Evolutionary conservation across 2,329 filamentous ascomycete genomes (phyloP).

Genomic region (Venturia pyrina): DNA sequence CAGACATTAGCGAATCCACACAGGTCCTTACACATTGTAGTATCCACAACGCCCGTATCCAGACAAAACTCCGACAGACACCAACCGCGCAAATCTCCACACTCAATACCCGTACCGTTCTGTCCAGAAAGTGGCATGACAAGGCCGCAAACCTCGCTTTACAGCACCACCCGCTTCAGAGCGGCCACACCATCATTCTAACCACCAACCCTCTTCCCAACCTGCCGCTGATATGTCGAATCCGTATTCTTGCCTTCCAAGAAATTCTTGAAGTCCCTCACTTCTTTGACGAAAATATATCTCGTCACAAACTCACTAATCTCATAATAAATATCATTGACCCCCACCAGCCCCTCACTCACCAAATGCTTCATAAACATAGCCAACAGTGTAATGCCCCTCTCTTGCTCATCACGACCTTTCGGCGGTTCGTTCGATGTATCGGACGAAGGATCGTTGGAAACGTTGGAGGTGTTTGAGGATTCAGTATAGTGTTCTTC

Average conservation of each 20-base stretch:
- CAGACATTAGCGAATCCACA: too few relatives aligned
- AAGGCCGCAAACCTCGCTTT: too few relatives aligned
- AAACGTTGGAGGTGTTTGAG: neutral
- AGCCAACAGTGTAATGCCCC: constrained; percentile 26
- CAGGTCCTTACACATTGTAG: too few relatives aligned
- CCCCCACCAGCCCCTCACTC: constrained; percentile 21
- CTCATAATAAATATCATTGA: constrained; percentile 27
- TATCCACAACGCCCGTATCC: neutral
- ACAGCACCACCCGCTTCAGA: neutral
- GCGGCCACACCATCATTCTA: neutral
- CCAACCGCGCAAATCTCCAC: neutral
- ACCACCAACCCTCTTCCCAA: neutral
- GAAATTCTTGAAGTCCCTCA: constrained; percentile 26
- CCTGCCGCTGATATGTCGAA: neutral
- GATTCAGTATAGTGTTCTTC: neutral
- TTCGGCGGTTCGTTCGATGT: neutral
- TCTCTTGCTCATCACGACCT: constrained; percentile 26
- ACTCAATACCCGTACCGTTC: too few relatives aligned
- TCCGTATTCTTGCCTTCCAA: constrained; percentile 11
- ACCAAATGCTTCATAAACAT: constrained; percentile 30
- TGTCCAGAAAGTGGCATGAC: too few relatives aligned
- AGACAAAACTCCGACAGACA: neutral
- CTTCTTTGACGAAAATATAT: constrained; percentile 31
- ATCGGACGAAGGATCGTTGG: neutral
- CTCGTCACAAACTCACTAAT: constrained; percentile 30